A percentile compares a stretch with the other conserved stretches of the same genome.
Evolutionary conservation across 495 filamentous ascomycete species (phyloP).

Genomic region (Rhypophila decipiens): DNA sequence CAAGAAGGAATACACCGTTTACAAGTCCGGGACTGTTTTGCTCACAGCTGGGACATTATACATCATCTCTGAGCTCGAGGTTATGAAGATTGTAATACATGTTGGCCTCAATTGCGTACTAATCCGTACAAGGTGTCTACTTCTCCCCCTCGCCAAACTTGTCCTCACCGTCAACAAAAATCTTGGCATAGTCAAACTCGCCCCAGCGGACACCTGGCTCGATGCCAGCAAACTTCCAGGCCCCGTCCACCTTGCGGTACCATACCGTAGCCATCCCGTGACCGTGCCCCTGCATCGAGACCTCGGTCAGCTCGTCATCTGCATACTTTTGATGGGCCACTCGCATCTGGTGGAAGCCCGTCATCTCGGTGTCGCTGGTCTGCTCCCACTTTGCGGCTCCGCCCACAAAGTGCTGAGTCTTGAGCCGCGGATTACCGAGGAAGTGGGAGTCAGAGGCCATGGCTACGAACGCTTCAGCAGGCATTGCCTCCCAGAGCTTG

Average conservation of each 20-base stretch:
- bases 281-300: conserved; percentile 52
- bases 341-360: conserved; percentile 64
- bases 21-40: too few species aligned
- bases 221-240: conserved; percentile 72
- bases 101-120: too few species aligned
- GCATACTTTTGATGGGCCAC: conserved; percentile 58
- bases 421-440: conserved; percentile 57
- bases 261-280: conserved; percentile 59
- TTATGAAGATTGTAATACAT: too few species aligned
- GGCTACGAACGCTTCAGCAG: conserved; percentile 55
- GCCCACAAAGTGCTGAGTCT: conserved; percentile 67
- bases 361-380: conserved; percentile 51
- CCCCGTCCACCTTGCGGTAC: conserved; percentile 61
- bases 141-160: too few species aligned
- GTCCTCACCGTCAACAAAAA: too few species aligned
- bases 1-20: too few species aligned
- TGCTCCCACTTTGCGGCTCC: conserved; percentile 54
- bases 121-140: too few species aligned
- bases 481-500: conserved; percentile 58
- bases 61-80: too few species aligned
- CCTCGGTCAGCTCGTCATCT: conserved; percentile 37
- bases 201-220: conserved; percentile 58
- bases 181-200: conserved; percentile 55
- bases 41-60: too few species aligned
- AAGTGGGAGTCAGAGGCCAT: conserved; percentile 57